Conservation (phyloP, 192 early-diverging fungal species). For the Geranomyces variabilis region DNA sequence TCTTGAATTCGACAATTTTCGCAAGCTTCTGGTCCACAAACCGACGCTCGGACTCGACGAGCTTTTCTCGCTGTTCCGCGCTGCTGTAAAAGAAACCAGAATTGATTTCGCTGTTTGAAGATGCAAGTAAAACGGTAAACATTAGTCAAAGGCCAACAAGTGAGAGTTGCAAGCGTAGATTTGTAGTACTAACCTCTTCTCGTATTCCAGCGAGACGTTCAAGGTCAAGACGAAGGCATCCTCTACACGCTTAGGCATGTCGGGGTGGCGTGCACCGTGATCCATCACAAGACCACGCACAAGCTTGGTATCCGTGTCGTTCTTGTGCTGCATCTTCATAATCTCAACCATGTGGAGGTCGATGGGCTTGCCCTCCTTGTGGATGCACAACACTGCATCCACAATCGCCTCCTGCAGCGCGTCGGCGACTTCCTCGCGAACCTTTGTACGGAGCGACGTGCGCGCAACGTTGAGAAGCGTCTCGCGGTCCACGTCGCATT, state of each 20-base stretch:
- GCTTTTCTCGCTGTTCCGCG: conserved; percentile 97
- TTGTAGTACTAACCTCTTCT: conserved; percentile 75
- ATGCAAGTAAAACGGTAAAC: conserved; percentile 1
- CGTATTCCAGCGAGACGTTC: conserved; percentile 98
- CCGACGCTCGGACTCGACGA: conserved; percentile 95
- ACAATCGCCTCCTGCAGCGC: conserved; percentile 94
- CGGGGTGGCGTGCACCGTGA: conserved; percentile 98
- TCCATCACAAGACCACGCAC: conserved; percentile 96
- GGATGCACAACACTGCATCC: conserved; percentile 90
- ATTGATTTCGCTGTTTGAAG: conserved; percentile 85
- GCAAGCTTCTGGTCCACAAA: conserved; percentile 93
- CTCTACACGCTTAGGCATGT: conserved; percentile 95
- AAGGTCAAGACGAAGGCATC: conserved; percentile 91
- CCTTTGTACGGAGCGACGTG: conserved; percentile 94
- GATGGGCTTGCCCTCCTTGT: conserved; percentile 80
- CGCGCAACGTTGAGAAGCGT: conserved; percentile 87
- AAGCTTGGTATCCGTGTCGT: conserved; percentile 93
- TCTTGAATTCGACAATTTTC: conserved; percentile 97
- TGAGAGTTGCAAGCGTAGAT: conserved; percentile 4
- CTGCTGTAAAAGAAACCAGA: conserved; percentile 98
- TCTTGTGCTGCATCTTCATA: conserved; percentile 99
- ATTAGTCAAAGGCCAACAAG: background rate
- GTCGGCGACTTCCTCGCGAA: conserved; percentile 87
- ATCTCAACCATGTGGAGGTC: conserved; percentile 99
- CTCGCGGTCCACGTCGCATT: conserved; percentile 85